Conservation (phyloP, 768 basidiomycete species). For the Leucogyrophana mollusca region DNA sequence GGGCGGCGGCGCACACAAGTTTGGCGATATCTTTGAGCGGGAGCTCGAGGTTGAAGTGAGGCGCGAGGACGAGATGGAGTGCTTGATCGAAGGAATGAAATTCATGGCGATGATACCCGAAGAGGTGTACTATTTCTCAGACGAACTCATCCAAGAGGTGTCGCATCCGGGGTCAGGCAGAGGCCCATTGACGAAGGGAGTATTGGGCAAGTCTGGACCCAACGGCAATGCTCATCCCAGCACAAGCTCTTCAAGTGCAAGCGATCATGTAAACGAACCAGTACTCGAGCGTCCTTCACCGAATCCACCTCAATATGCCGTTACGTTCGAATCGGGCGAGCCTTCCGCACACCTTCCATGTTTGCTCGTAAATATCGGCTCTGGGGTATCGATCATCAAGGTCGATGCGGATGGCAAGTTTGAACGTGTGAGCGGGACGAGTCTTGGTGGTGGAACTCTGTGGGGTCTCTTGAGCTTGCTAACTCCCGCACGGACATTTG, state of each 20-base stretch:
- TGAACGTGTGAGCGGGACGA: constrained; percentile 96
- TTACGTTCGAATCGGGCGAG: constrained; percentile 79
- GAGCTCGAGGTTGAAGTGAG: constrained; percentile 82
- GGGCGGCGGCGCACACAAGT: constrained; percentile 95
- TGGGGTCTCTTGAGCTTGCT: constrained; percentile 95
- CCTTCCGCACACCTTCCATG: constrained; percentile 92
- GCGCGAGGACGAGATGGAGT: constrained; percentile 98
- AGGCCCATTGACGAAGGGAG: constrained; percentile 2
- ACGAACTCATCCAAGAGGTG: constrained; percentile 83
- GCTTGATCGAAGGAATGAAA: constrained; percentile 92
- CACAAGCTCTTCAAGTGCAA: constrained; percentile 9
- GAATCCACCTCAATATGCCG: constrained; percentile 83
- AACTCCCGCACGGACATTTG: constrained; percentile 94
- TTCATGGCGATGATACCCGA: constrained; percentile 95
- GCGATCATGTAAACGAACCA: constrained; percentile 5
- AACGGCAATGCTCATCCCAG: constrained; percentile 6
- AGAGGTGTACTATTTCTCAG: constrained; percentile 98
- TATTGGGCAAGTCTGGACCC: neutral
- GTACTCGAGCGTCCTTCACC: constrained; percentile 83
- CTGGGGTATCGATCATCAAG: constrained; percentile 96
- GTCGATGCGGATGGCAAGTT: constrained; percentile 94
- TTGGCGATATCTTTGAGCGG: constrained; percentile 77
- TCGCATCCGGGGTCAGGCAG: constrained; percentile 34
- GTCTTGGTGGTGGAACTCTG: constrained; percentile 93
- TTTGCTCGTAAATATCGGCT: constrained; percentile 96